Evolutionary conservation across 2,329 filamentous ascomycete species (phyloP), one percentile per base, ranked within the genome.

Genomic region (Blastomyces gilchristii): DNA sequence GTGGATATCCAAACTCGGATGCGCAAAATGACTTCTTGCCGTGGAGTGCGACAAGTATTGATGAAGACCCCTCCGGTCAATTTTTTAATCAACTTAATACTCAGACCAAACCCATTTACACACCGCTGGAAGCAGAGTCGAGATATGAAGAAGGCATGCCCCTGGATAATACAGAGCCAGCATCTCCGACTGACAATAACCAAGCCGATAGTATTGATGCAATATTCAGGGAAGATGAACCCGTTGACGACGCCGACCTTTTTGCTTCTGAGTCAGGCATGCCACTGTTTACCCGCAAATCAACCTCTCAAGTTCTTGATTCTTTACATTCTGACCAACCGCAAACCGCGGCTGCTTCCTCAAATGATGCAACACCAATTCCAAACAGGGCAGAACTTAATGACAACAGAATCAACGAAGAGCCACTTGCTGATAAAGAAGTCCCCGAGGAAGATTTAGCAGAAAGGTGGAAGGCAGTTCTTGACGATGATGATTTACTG

Each of bases 391-490:
- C 39, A 25, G 28, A 49, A 25, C 31, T 31, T 39, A 39, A 5
- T 8, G 49, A 50, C 25, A 47, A 57, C 31, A n/a, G 60, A 43
- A 28, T n/a, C 49, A n/a, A 28, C 12, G 43, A 62, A 56, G 53
- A 47, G 37, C 22, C 22, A 3, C 6, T 28, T 31, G 60, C 28
- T 34, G 28, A 65, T 64, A 56, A 69, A 68, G 58, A 63, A 60
- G 22, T 64, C 69, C 18, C 70, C 1, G 76, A 82, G 7, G 83
- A 87, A 52, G 89, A 93, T 70, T 74, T 94, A 50, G 87, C 88
- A 56, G 89, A 89, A 22, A 87, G 90, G 68, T 96, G 93, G 90
- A 85, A 90, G 67, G 88, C 89, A 57, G 89, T 90, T 53, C 84
- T 97, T 69, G 90, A 79, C 16, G 88, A 89, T 58, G 88, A 92